A percentile compares a stretch with the other conserved stretches of the same genome.
phyloP scores from a whole-genome alignment of 352 stramenopile species.

The Globisporangium emineosum region DNA sequence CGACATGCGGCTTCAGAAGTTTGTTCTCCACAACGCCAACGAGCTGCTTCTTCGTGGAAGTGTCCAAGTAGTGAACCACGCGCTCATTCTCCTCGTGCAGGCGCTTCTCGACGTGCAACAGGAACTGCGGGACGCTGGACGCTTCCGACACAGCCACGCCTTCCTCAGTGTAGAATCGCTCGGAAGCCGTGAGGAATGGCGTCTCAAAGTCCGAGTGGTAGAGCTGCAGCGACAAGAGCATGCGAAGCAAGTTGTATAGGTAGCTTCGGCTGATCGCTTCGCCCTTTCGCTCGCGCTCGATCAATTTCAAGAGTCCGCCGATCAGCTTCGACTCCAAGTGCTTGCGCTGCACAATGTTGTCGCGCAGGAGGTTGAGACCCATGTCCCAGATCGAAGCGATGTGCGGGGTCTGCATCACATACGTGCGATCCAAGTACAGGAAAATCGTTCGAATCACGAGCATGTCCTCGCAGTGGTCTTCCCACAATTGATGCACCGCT shows the following conservation, averaged over 20 bases:
- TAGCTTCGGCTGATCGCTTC: conserved; percentile 84
- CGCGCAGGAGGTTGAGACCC: conserved; percentile 70
- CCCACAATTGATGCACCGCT: conserved; percentile 78
- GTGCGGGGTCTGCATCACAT: conserved; percentile 83
- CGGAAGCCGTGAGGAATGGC: conserved; percentile 83
- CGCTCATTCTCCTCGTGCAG: conserved; percentile 80
- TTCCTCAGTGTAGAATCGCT: conserved; percentile 86
- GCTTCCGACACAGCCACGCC: conserved; percentile 54
- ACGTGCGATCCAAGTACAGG: conserved; percentile 90
- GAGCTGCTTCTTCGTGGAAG: conserved; percentile 69
- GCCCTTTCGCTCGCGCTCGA: conserved; percentile 86
- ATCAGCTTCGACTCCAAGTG: conserved; percentile 71
- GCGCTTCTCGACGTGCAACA: conserved; percentile 86
- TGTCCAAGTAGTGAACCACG: conserved; percentile 71
- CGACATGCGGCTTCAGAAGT: conserved; percentile 82
- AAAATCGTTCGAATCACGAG: conserved; percentile 93
- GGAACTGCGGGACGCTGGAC: conserved; percentile 77
- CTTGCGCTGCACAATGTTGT: conserved; percentile 51
- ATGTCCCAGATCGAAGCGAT: conserved; percentile 91
- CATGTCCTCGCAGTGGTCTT: conserved; percentile 91
- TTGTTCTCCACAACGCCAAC: conserved; percentile 76
- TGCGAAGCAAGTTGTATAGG: conserved; percentile 77
- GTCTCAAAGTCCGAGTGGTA: conserved; percentile 87
- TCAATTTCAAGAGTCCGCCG: conserved; percentile 69
- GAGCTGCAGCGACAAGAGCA: conserved; percentile 82